Evolutionary conservation across 371 early-diverging fungal genomes (phyloP), one percentile per base, ranked within the genome.

Genomic region (Nematocida sp.): DNA sequence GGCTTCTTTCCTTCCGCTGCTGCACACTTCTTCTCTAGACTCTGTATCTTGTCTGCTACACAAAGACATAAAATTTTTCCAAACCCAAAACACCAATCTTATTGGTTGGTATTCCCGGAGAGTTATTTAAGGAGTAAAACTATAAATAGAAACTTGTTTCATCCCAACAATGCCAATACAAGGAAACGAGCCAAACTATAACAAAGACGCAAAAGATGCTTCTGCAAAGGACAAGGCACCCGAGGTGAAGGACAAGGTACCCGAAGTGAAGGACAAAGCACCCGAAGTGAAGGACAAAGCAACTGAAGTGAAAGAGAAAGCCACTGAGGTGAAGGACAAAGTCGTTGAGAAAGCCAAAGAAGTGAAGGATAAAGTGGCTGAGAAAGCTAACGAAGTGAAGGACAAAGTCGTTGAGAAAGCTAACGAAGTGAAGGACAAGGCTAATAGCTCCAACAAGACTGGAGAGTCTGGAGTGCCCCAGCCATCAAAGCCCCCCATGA

Each of bases 151-250:
- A 36, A 51, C 13, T 7, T 3, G 37, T 27, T 0, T 15, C 13
- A 60, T 11, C 2, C 8, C 48, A 43, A 17, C 48, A 51, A 70
- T 70, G 74, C 74, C 74, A 50, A 70, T 70, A 56, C 74, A 70
- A 70, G 74, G 74, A 70, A 60, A 60, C 56, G 74, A 70, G 56
- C 48, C 49, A 46, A 70, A 70, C 32, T 50, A 70, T 50, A 60
- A 58, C 62, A 70, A 70, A 62, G 46, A 70, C 43, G 62, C 56
- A 37, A 45, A 60, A 25, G 41, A 60, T 13, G 11, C 17, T 19
- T 27, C 15, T 8, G 29, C 56, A n/a, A 36, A 55, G 11, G 56
- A 64, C 29, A 57, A 57, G 27, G 53, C 50, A 31, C 58, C 67
- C 15, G 56, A 45, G 48, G 34, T 23, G n/a, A n/a, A n/a, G n/a